A percentile compares a stretch with the other conserved stretches of the same genome.
phyloP scores from a whole-genome alignment of 2,329 filamentous ascomycete species.

The Xylaria polymorpha region DNA sequence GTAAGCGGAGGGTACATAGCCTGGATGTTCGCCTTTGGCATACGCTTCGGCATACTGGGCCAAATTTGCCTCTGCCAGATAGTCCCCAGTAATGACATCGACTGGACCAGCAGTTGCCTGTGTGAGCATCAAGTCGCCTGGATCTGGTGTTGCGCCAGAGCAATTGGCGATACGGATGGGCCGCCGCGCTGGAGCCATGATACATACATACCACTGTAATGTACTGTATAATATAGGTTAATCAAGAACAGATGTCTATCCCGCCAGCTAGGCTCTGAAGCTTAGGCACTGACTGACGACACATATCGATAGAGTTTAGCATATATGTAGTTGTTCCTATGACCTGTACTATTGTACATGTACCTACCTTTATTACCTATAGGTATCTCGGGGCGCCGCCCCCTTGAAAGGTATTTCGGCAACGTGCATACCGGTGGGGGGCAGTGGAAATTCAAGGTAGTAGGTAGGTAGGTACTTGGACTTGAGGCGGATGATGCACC shows the following conservation, averaged over 20 bases:
- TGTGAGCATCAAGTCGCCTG: constrained; percentile 20
- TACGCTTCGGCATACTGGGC: constrained; percentile 55
- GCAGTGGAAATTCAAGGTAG: too few relatives aligned
- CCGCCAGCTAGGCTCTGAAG: not conserved
- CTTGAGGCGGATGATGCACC: not conserved
- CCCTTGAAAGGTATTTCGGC: not conserved
- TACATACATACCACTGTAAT: too few relatives aligned
- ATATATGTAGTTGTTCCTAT: not conserved
- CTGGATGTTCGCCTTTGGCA: constrained; percentile 46
- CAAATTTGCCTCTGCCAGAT: constrained; percentile 60
- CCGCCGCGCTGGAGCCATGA: constrained; percentile 11
- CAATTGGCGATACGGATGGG: constrained; percentile 20
- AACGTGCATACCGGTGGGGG: not conserved
- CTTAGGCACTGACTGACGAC: not conserved
- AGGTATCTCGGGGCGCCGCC: not conserved
- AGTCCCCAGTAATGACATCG: constrained; percentile 23
- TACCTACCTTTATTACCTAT: not conserved
- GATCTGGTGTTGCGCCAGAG: constrained; percentile 20
- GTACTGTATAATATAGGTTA: not conserved
- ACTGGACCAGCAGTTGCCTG: constrained; percentile 17
- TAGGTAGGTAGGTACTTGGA: too few relatives aligned
- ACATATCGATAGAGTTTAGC: not conserved
- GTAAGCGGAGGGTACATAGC: constrained; percentile 54
- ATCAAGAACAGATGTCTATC: not conserved
- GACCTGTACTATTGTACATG: too few relatives aligned